These are phyloP conservation scores for Lobosporangium transversale DNA, from an alignment of 192 early-diverging fungal genomes.

Conservation along the genomic window DNA sequence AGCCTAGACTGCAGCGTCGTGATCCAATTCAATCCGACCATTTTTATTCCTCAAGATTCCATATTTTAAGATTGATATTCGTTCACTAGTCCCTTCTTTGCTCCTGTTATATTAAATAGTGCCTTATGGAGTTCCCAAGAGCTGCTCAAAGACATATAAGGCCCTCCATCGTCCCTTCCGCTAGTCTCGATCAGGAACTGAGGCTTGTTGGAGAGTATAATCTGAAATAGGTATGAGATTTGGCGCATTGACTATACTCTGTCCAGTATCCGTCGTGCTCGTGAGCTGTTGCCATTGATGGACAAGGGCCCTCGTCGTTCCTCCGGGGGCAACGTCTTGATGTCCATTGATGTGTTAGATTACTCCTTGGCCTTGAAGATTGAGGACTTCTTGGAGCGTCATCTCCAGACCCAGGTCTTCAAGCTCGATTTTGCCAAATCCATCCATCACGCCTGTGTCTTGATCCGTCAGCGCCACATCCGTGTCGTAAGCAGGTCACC, in stretches of 20 bases:
- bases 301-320: conserved; percentile 97
- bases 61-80: no score
- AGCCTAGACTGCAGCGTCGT: no score
- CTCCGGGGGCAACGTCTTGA: conserved; percentile 99
- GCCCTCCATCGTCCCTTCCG: conserved; percentile 97
- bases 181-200: conserved; percentile 94
- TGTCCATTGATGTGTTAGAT: conserved; percentile 99
- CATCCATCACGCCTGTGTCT: conserved; percentile 98
- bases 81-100: background rate
- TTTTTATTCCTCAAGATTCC: no score
- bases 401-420: conserved; percentile 99
- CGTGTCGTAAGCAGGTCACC: conserved; percentile 97
- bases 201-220: conserved; percentile 97
- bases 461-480: conserved; percentile 99
- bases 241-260: conserved; percentile 96
- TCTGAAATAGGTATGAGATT: conserved; percentile 99
- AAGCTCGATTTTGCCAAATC: conserved; percentile 97
- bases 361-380: conserved; percentile 98
- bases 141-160: conserved; percentile 87
- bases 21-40: no score
- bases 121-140: conserved; percentile 59
- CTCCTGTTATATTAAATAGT: conserved; percentile 2
- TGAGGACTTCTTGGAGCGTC: conserved; percentile 98
- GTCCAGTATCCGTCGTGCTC: conserved; percentile 99
- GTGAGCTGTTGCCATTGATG: conserved; percentile 97